phyloP scores from a whole-genome alignment of 129 eudicot genomes.

The Escallonia rubra region DNA sequence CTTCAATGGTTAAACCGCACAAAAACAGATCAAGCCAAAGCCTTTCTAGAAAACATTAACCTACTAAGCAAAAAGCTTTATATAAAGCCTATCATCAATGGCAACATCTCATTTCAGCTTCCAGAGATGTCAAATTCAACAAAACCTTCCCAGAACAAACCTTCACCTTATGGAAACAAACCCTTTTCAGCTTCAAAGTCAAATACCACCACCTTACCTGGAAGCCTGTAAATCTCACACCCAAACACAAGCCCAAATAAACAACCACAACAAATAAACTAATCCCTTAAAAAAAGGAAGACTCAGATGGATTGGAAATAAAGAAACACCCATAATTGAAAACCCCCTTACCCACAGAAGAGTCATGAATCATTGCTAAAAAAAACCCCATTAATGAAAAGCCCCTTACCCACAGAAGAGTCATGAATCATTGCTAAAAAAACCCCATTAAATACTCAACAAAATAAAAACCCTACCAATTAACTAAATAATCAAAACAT shows the following conservation, averaged over 20 bases:
- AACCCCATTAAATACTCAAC: background rate
- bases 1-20: background rate
- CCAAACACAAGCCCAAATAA: conserved; percentile 10
- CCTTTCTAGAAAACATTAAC: background rate
- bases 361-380: conserved; percentile 15
- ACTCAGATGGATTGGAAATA: conserved; percentile 16
- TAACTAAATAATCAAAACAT: background rate
- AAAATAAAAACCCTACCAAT: conserved; percentile 3
- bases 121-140: conserved; percentile 5
- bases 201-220: conserved; percentile 29
- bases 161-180: conserved; percentile 8
- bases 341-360: conserved; percentile 10
- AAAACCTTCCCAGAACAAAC: background rate
- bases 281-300: background rate
- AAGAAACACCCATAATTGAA: conserved; percentile 15
- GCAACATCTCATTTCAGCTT: background rate
- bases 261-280: background rate
- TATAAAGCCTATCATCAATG: too few species aligned
- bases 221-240: conserved; percentile 24
- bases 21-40: background rate
- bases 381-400: conserved; percentile 1
- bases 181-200: conserved; percentile 34
- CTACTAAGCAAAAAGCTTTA: too few species aligned
- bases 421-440: conserved; percentile 14
- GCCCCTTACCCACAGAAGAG: conserved; percentile 12